A percentile compares a stretch with the other conserved stretches of the same genome.
Conservation (phyloP, 2,329 filamentous ascomycete genomes). For the Cladosporium sp. region DNA sequence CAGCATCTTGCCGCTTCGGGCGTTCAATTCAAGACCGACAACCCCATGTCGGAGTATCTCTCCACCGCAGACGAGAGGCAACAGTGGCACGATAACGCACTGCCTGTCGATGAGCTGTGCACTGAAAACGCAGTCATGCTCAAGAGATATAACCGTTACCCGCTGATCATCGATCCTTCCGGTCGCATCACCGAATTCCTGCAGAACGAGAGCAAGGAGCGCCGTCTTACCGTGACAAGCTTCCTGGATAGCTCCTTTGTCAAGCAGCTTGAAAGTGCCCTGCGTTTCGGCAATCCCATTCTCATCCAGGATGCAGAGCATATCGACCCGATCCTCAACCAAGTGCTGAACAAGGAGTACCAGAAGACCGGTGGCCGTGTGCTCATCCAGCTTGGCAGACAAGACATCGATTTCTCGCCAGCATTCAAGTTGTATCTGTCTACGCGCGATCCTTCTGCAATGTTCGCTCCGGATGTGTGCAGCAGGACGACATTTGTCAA, state of each 20-base stretch:
- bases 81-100: constrained; percentile 88
- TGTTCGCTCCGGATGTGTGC: constrained; percentile 95
- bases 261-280: constrained; percentile 93
- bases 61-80: constrained; percentile 95
- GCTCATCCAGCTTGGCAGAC: constrained; percentile 95
- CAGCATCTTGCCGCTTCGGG: constrained; percentile 92
- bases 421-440: constrained; percentile 94
- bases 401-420: constrained; percentile 98
- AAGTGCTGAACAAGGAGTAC: constrained; percentile 99
- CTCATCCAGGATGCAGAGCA: constrained; percentile 98
- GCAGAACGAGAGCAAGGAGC: constrained; percentile 90
- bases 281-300: constrained; percentile 97
- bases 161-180: constrained; percentile 96
- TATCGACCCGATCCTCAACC: constrained; percentile 93
- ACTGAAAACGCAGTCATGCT: constrained; percentile 98
- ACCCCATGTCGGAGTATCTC: constrained; percentile 92
- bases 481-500: constrained; percentile 99
- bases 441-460: constrained; percentile 92
- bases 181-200: constrained; percentile 93
- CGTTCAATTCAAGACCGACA: constrained; percentile 88
- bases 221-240: constrained; percentile 92
- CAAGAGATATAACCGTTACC: constrained; percentile 97
- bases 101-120: constrained; percentile 95
- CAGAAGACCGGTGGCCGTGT: constrained; percentile 98
- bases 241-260: constrained; percentile 98